Percentiles rank a stretch among this genome's conserved stretches.
Evolutionary conservation across 768 basidiomycete genomes (phyloP).

Genomic region (Rhizopogon sp.): DNA sequence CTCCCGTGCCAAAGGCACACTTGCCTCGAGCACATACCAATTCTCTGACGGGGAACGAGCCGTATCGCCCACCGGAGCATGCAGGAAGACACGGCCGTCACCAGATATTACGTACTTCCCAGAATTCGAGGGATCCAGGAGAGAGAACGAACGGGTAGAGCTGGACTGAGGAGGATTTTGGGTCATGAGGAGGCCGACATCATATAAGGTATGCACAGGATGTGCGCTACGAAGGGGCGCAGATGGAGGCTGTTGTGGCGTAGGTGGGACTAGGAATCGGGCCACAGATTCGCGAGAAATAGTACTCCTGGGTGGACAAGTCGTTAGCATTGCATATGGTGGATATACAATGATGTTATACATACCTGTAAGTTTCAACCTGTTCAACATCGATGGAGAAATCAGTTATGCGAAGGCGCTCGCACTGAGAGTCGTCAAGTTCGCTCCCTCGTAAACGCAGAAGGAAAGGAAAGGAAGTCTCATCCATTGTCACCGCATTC

Average conservation of each 20-base stretch:
- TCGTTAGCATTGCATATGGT: constrained; percentile 6
- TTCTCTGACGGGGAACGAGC: constrained; percentile 6
- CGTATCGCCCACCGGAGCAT: constrained; percentile 20
- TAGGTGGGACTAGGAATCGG: constrained; percentile 53
- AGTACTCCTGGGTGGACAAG: constrained; percentile 29
- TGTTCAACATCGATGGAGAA: constrained; percentile 59
- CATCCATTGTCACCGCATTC: constrained; percentile 42
- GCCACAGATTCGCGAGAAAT: constrained; percentile 37
- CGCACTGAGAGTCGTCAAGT: constrained; percentile 43
- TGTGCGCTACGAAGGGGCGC: constrained; percentile 53
- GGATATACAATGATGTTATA: constrained; percentile 24
- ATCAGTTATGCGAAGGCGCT: constrained; percentile 50
- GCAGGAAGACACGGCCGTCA: constrained; percentile 45
- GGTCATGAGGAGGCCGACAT: constrained; percentile 35
- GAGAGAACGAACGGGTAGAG: constrained; percentile 34
- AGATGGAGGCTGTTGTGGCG: constrained; percentile 58
- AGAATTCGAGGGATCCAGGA: constrained; percentile 43
- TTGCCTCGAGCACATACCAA: constrained; percentile 23
- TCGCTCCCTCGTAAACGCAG: constrained; percentile 57
- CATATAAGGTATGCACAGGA: constrained; percentile 40
- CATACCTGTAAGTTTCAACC: constrained; percentile 62
- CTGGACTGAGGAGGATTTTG: constrained; percentile 11
- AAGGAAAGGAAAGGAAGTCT: constrained; percentile 45
- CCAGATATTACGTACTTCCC: constrained; percentile 46
- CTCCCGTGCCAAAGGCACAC: constrained; percentile 14